Conservation (phyloP, 2,329 filamentous ascomycete genomes). For the Rhytidhysteron rufulum region DNA sequence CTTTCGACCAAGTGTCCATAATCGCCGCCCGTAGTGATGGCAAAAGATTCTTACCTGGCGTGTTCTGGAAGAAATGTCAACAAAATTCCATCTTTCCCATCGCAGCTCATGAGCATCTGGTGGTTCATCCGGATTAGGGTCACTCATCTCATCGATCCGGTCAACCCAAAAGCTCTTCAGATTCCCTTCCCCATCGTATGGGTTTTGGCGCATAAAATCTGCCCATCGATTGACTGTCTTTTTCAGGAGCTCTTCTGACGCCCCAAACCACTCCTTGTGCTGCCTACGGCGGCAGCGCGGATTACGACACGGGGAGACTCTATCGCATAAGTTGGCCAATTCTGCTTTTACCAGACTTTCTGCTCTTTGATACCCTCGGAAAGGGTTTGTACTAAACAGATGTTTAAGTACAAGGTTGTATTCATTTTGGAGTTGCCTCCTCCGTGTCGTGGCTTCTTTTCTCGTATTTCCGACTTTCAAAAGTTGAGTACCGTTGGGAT, state of each 20-base stretch:
- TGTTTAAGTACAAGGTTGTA: slow-evolving; percentile 2
- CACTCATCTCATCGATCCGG: slow-evolving; percentile 7
- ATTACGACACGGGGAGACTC: not conserved
- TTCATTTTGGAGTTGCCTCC: not conserved
- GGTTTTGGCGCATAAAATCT: slow-evolving; percentile 9
- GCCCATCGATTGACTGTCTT: slow-evolving; percentile 11
- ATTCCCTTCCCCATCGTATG: slow-evolving; percentile 6
- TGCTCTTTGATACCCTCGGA: not conserved
- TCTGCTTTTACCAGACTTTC: not conserved
- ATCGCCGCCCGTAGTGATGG: too few relatives aligned
- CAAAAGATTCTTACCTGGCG: too few relatives aligned
- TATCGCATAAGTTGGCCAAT: not conserved
- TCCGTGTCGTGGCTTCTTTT: slow-evolving; percentile 2
- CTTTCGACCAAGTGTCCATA: too few relatives aligned
- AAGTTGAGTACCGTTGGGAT: slow-evolving; percentile 3
- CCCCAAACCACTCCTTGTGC: slow-evolving; percentile 13
- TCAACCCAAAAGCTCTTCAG: slow-evolving; percentile 9
- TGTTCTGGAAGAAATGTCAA: not conserved
- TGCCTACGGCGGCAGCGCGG: not conserved
- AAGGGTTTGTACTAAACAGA: not conserved
- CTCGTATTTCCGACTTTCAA: slow-evolving; percentile 9
- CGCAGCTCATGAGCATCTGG: not conserved
- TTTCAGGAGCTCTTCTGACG: slow-evolving; percentile 5
- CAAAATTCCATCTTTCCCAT: slow-evolving; percentile 3
- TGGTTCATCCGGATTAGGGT: slow-evolving; percentile 2